Base-by-base conservation (phyloP, 768 basidiomycete genomes). In the Nevesoporus exiguus region DNA sequence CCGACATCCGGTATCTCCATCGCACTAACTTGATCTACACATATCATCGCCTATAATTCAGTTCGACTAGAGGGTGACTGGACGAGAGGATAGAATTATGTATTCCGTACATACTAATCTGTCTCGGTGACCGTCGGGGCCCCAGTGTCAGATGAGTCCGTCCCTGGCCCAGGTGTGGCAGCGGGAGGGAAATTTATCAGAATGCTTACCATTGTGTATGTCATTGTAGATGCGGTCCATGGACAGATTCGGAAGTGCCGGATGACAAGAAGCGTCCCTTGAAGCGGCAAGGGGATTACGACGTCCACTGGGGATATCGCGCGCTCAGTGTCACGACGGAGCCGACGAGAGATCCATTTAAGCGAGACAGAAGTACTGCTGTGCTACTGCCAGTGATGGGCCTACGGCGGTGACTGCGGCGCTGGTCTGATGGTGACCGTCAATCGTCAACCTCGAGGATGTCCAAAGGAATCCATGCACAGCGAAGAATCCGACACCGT, bases 61-160 rank as follows among this genome's bases (percentile, higher is more conserved):
- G 47, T 45, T 56, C 52, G 45, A 41, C 37, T 54, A 44, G 55
- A 50, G 47, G 53, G 50, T 41, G 57, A 47, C 51, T 39, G 31
- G 50, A 44, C 45, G 41, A 40, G 54, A 46, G 45, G 58, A 25
- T 53, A 53, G 55, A 52, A 45, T 55, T 51, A 47, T 46, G 57
- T 60, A 62, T 47, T 60, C 27, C 59, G 60, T 61, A 68, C 70
- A 61, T 61, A 68, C 70, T 68, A 66, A 68, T 71, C 55, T 56
- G 63, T 69, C 50, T 56, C 41, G 24, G 19, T 41, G 42, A 41
- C 53, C 19, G 36, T 43, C 10, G 47, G 55, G 37, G 37, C n/a
- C 37, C 17, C 37, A 19, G 51, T 29, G 47, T 46, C 44, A 22
- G 34, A 49, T 39, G 54, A 31, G 31, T 44, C 44, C 52, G 61